A percentile compares a stretch with the other conserved stretches of the same genome.
Conservation (phyloP, 2,329 filamentous ascomycete species). For the Sarocladiaceae sp. region DNA sequence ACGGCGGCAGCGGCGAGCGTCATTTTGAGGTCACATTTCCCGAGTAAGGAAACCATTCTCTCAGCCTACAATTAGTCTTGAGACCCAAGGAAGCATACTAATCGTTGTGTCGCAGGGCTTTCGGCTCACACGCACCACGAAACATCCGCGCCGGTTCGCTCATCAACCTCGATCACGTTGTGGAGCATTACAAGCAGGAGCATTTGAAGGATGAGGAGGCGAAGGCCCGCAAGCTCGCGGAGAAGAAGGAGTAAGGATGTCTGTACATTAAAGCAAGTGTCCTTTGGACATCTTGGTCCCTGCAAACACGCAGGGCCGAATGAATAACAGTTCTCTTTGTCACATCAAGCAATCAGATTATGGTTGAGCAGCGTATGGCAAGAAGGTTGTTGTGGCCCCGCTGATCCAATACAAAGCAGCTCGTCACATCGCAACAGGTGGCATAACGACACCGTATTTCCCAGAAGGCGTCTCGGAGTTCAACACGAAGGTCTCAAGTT, state of each 20-base stretch:
- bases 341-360: no score
- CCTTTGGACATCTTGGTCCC: neutral
- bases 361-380: no score
- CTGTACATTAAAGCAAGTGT: constrained; percentile 21
- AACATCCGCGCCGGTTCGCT: constrained; percentile 53
- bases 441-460: no score
- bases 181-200: constrained; percentile 53
- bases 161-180: constrained; percentile 50
- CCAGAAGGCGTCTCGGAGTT: no score
- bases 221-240: constrained; percentile 46
- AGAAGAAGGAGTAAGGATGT: constrained; percentile 27
- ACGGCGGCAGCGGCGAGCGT: constrained; percentile 34
- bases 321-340: neutral
- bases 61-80: no score
- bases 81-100: neutral
- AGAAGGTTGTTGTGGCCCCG: no score
- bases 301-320: neutral
- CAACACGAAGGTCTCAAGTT: no score
- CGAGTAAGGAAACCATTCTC: constrained; percentile 39
- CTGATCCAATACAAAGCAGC: no score
- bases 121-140: constrained; percentile 45
- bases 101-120: constrained; percentile 32
- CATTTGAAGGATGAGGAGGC: constrained; percentile 51
- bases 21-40: constrained; percentile 51
- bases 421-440: no score